Evolutionary conservation across 345 rosid genomes (phyloP), one percentile per base, ranked within the genome.

Genomic region (Microcos paniculata): DNA sequence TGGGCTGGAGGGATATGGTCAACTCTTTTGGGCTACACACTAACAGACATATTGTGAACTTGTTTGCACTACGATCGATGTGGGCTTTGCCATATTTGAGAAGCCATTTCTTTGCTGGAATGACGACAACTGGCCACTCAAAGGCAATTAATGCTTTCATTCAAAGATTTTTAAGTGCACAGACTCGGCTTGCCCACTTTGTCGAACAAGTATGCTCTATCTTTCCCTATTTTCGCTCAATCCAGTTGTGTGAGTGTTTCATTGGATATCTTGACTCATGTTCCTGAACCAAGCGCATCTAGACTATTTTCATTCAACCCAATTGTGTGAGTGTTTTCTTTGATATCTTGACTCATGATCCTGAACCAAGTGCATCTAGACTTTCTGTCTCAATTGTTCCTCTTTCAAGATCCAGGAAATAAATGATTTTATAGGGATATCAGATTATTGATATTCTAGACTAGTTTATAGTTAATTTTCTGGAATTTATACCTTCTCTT

Each of bases 1-100:
- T 90, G 72, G 97, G 95, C 73, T 94, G 99, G 99, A 89, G 92
- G 86, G 94, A 88, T 78, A 92, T 92, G 99, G 94, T 91, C 68
- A 82, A 82, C 80, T 75, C 91, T 75, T 92, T 88, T 82, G 97
- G 98, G 65, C 88, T 94, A 67, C 95, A 91, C 72, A 82, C 92
- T 40, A 93, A 93, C 89, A 89, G 99, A 75, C 99, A 95, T 76
- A 79, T 91, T 19, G 84, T 81, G 62, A 92, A 88, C 82, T 72
- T 95, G 81, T 87, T 87, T 85, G 91, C 84, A 64, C 79, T 89
- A 63, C 92, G 98, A 62, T 75, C 86, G 2, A 77, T 83, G 40
- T 95, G 98, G 99, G 97, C 99, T 56, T 82, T 93, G 30, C 97
- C 99, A 18, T 93, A 91, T 87, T 82, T 91, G 87, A 89, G 92